phyloP scores from a whole-genome alignment of 23 red algal species.

The Gracilaria domingensis region DNA sequence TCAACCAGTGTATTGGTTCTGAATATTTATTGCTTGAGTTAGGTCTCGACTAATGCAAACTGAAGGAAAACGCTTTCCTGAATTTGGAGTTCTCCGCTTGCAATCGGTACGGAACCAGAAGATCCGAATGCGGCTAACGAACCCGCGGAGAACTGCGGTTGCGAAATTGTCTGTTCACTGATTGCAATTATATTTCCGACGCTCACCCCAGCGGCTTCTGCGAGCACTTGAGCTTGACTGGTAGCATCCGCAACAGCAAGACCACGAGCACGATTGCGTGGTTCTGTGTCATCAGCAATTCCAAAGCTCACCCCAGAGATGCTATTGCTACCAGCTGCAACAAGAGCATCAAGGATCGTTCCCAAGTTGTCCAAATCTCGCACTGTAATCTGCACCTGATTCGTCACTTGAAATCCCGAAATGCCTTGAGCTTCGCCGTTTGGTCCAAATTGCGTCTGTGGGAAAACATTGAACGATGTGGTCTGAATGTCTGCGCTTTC shows the following conservation, averaged over 20 bases:
- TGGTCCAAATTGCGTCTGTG: not conserved
- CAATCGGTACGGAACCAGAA: conserved; percentile 1
- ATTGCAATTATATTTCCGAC: conserved; percentile 37
- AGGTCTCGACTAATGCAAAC: conserved; percentile 25
- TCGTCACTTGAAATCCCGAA: conserved; percentile 31
- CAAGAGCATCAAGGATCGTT: conserved; percentile 40
- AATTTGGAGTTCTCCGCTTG: conserved; percentile 21
- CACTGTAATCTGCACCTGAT: conserved; percentile 9
- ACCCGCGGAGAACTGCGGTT: not conserved
- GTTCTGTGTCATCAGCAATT: conserved; percentile 7
- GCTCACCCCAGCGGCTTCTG: conserved; percentile 4
- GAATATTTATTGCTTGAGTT: too few relatives aligned
- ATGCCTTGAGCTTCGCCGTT: conserved; percentile 18
- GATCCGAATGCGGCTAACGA: not conserved
- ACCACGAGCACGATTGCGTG: conserved; percentile 13
- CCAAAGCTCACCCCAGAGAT: conserved; percentile 31
- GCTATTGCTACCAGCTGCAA: conserved; percentile 38
- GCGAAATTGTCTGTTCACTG: conserved; percentile 5
- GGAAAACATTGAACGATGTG: conserved; percentile 21
- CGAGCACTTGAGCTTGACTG: conserved; percentile 1
- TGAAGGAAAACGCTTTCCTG: conserved; percentile 18
- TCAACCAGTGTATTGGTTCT: too few relatives aligned
- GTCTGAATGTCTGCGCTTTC: conserved; percentile 43
- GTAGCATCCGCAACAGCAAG: conserved; percentile 34
- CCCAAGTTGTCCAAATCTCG: conserved; percentile 40